Conservation (phyloP, 176 grass and related monocot genomes). For the Panicum miliaceum region DNA sequence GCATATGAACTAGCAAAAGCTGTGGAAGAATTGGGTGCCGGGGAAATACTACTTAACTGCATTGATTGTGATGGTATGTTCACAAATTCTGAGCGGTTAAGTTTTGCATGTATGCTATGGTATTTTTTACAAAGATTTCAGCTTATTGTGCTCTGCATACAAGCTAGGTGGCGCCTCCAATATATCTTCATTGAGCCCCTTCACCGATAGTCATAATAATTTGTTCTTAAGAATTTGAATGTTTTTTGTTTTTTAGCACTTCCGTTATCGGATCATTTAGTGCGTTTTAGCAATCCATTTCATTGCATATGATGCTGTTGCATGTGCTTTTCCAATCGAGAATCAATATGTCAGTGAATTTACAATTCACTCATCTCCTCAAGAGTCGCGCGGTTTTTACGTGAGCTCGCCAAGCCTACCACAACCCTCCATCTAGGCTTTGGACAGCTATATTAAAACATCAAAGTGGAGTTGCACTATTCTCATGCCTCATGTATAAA, state of each 20-base stretch:
- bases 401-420: not conserved
- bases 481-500: not conserved
- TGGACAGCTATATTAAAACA: not conserved
- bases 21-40: constrained; percentile 91
- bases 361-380: not conserved
- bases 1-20: constrained; percentile 97
- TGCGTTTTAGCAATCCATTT: not conserved
- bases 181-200: not conserved
- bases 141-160: not conserved
- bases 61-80: constrained; percentile 97
- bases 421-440: not conserved
- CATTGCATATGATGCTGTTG: not conserved
- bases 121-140: not conserved
- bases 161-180: not conserved
- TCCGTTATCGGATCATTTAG: constrained; percentile 5
- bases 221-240: not conserved
- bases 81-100: constrained; percentile 15
- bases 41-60: constrained; percentile 96
- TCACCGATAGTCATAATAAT: not conserved
- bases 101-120: constrained; percentile 14
- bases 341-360: not conserved
- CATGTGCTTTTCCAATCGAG: not conserved
- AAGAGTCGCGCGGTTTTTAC: not conserved
- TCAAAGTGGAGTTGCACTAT: not conserved
- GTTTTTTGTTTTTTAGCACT: constrained; percentile 16